Conservation (phyloP, 2,329 filamentous ascomycete genomes). For the Plectosphaerella cucumerina region DNA sequence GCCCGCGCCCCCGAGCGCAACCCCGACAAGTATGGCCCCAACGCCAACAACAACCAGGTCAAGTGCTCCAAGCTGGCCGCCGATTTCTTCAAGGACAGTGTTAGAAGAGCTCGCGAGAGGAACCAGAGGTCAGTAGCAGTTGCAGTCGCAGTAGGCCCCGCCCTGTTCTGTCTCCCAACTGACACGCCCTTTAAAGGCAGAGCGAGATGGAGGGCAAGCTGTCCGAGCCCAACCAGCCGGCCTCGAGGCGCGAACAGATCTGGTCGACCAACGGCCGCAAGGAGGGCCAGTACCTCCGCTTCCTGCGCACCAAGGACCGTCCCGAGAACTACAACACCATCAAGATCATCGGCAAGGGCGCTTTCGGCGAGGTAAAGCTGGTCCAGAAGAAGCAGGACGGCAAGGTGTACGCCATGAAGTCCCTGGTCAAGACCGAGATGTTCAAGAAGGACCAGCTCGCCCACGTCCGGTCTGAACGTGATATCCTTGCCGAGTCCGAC, state of each 20-base stretch:
- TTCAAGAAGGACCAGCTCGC: constrained; percentile 98
- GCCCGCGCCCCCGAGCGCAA: constrained; percentile 78
- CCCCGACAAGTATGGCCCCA: constrained; percentile 69
- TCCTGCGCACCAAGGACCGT: constrained; percentile 87
- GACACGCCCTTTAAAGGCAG: constrained; percentile 55
- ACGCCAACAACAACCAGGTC: constrained; percentile 66
- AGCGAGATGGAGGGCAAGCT: constrained; percentile 88
- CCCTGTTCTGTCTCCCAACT: background rate
- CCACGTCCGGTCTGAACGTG: constrained; percentile 94
- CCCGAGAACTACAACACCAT: constrained; percentile 93
- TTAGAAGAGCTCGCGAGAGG: constrained; percentile 89
- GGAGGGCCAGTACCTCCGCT: constrained; percentile 89
- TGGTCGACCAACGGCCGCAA: constrained; percentile 81
- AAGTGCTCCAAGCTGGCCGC: constrained; percentile 68
- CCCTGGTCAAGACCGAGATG: constrained; percentile 98
- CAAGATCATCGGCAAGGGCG: constrained; percentile 98
- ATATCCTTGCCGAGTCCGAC: constrained; percentile 98
- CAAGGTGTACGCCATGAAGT: constrained; percentile 98
- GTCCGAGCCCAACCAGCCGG: constrained; percentile 68
- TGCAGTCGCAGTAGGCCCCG: background rate
- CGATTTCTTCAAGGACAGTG: constrained; percentile 98
- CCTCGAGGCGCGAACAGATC: constrained; percentile 76
- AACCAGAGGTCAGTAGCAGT: constrained; percentile 72
- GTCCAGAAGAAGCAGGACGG: constrained; percentile 95
- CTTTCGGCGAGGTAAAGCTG: constrained; percentile 96